Evolutionary conservation across 148 eudicot species (phyloP), one percentile per base, ranked within the genome.

Genomic region (Mesembryanthemum crystallinum): DNA sequence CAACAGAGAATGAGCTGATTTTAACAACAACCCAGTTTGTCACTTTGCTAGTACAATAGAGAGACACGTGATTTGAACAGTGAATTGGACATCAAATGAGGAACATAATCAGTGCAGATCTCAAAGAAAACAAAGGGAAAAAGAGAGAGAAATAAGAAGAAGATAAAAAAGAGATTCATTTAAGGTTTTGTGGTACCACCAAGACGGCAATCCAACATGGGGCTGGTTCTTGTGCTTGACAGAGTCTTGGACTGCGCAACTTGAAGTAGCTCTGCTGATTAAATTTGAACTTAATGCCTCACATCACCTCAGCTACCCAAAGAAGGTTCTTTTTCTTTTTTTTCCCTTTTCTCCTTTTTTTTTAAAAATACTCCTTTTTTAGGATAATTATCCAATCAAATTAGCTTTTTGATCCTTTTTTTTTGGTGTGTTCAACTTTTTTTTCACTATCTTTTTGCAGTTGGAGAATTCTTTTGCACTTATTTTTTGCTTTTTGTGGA

Each of bases 1-100:
- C n/a, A n/a, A 64, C 8, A 30, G 10, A 68, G 33, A 47, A 32
- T 18, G 28, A 62, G 74, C 47, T 70, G 64, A 80, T 75, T 67
- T 52, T 63, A 70, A 80, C 17, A 43, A 58, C 24, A 13, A 71
- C 57, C 58, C 27, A 54, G 52, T 12, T 59, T 10, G 55, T 24
- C 17, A 61, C 21, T 27, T 39, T 47, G 68, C 47, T n/a, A 14
- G 35, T 35, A 24, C 66, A 75, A n/a, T n/a, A n/a, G n/a, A n/a
- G n/a, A n/a, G n/a, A n/a, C n/a, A n/a, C 66, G 79, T 80, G 82
- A 71, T 27, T 7, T 55, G 71, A 80, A 80, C 82, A 80, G 82
- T 75, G 60, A 75, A 63, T 75, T 39, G 23, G 37, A 75, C 8
- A 61, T 61, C 9, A 70, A 61, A 69, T 24, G 71, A 69, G 71